Evolutionary conservation across 495 filamentous ascomycete species (phyloP).

Genomic region (Chlorociboria aeruginascens): DNA sequence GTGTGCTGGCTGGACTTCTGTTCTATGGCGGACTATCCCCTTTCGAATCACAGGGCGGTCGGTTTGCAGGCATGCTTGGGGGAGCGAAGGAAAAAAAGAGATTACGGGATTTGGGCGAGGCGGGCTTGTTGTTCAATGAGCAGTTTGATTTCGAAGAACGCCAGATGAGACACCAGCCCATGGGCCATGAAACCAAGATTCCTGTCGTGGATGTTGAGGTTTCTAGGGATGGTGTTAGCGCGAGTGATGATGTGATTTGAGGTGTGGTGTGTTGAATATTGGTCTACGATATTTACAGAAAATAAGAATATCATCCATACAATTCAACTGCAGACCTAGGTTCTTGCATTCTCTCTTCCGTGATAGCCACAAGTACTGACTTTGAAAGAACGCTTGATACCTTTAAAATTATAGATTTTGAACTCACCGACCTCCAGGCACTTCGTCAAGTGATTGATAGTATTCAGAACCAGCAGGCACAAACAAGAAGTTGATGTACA

Average conservation of each 20-base stretch:
- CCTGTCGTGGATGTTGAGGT: too few relatives aligned
- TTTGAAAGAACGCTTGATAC: not conserved
- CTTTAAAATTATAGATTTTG: slow-evolving; percentile 1
- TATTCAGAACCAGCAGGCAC: slow-evolving; percentile 25
- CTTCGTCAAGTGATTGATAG: slow-evolving; percentile 11
- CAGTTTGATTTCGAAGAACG: too few relatives aligned
- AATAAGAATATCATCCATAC: too few relatives aligned
- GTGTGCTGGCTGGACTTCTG: slow-evolving; percentile 8
- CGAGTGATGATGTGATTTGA: too few relatives aligned
- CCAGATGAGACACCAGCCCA: too few relatives aligned
- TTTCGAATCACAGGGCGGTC: not conserved
- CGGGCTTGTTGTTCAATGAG: not conserved
- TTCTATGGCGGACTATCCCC: slow-evolving; percentile 11
- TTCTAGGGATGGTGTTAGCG: too few relatives aligned
- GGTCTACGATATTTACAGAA: too few relatives aligned
- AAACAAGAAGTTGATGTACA: slow-evolving; percentile 24
- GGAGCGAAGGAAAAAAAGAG: not conserved
- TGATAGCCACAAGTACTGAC: not conserved
- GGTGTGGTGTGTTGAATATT: too few relatives aligned
- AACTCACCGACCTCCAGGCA: slow-evolving; percentile 4
- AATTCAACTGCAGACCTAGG: too few relatives aligned
- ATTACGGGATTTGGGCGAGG: slow-evolving; percentile 13
- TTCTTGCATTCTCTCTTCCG: too few relatives aligned
- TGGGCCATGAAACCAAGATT: too few relatives aligned
- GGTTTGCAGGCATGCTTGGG: not conserved